Conservation (phyloP, 2,329 filamentous ascomycete species). For the Thielaviopsis musarum region DNA sequence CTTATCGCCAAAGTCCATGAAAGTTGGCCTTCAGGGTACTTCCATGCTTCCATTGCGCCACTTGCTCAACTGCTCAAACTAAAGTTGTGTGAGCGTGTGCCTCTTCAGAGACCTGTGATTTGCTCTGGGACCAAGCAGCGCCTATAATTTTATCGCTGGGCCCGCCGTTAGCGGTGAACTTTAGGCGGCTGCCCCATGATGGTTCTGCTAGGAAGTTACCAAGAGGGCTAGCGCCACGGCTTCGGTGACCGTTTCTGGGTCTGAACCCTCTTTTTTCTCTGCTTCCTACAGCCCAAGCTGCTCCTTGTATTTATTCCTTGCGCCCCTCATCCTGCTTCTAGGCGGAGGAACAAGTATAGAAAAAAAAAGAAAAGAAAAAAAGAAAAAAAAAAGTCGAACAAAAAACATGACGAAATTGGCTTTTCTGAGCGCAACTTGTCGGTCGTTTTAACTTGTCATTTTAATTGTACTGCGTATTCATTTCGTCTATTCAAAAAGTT, state of each 20-base stretch:
- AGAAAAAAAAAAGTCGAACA: neutral
- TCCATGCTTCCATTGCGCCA: neutral
- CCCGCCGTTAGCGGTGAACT: neutral
- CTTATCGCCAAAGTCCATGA: neutral
- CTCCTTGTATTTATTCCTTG: neutral
- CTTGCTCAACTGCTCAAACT: neutral
- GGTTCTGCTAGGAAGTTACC: no score
- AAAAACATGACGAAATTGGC: neutral
- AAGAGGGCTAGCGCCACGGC: neutral
- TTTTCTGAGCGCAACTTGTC: neutral
- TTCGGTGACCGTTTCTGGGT: conserved; percentile 1
- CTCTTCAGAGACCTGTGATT: neutral
- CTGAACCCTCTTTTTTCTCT: neutral
- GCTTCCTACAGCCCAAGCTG: neutral
- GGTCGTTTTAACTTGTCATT: neutral
- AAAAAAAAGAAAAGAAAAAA: no score
- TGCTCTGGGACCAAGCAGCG: neutral
- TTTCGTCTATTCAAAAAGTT: neutral
- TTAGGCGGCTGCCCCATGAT: neutral
- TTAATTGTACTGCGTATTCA: neutral
- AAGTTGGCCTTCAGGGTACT: neutral
- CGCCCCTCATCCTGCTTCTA: neutral
- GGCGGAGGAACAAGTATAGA: no score
- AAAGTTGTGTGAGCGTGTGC: neutral
- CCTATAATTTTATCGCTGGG: neutral